Percentiles rank a stretch among this genome's conserved stretches.
These are phyloP conservation scores for Striga hermonthica DNA, from an alignment of 305 asterid genomes.

Conservation along the genomic window DNA sequence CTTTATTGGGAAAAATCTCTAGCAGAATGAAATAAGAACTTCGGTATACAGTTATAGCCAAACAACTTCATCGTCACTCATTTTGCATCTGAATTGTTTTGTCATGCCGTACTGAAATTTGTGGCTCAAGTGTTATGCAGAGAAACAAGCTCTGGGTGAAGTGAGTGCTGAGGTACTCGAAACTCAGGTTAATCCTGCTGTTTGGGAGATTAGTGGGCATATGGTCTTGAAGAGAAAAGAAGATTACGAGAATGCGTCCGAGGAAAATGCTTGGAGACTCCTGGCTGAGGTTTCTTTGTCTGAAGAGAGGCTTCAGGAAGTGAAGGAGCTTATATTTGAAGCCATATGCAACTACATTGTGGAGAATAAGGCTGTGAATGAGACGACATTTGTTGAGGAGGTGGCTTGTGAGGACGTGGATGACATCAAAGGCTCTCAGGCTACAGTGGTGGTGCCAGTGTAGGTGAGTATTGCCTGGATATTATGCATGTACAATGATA, in stretches of 20 bases:
- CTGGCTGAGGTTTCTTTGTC: conserved; percentile 91
- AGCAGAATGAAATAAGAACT: no score
- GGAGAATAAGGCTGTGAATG: conserved; percentile 23
- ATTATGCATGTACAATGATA: no score
- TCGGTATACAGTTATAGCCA: no score
- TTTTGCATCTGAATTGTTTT: no score
- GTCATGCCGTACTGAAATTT: no score
- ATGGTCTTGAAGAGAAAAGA: conserved; percentile 81
- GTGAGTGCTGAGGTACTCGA: conserved; percentile 80
- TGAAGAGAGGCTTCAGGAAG: conserved; percentile 75
- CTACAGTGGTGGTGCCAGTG: no score
- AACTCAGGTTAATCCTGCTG: conserved; percentile 98
- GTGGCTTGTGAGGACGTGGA: no score
- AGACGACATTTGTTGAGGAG: no score
- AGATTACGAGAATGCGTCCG: conserved; percentile 82
- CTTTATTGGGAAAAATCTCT: no score
- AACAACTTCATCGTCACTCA: no score
- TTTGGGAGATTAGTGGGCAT: conserved; percentile 98
- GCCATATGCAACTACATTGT: conserved; percentile 44
- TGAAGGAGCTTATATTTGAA: conserved; percentile 69
- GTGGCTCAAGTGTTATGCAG: conserved; percentile 76
- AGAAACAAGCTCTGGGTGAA: conserved; percentile 95
- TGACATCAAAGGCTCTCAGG: no score
- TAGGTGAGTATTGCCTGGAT: no score
- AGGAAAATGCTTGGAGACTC: conserved; percentile 84